Evolutionary conservation across 1,284 basidiomycete species (phyloP).

Genomic region (Waitea zeae): DNA sequence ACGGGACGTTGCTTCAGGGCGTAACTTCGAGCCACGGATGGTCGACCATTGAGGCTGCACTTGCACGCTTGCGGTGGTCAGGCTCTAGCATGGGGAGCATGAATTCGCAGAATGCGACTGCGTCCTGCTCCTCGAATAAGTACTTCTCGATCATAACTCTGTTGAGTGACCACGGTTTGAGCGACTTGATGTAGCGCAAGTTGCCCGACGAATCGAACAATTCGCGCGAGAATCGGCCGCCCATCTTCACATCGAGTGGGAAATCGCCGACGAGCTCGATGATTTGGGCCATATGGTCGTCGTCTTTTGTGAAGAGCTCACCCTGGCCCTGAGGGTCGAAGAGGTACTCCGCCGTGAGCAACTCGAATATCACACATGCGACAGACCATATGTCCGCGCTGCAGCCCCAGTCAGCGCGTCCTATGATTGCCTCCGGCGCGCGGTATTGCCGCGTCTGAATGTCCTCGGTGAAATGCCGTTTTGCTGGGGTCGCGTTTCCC

Average conservation of each 20-base stretch:
- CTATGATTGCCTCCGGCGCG: conserved; percentile 80
- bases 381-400: conserved; percentile 82
- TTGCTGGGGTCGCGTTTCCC: conserved; percentile 73
- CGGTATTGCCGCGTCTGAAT: conserved; percentile 92
- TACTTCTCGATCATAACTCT: conserved; percentile 80
- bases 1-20: not conserved
- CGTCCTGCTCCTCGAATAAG: conserved; percentile 42
- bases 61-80: conserved; percentile 50
- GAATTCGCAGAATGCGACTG: conserved; percentile 48
- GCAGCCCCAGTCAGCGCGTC: conserved; percentile 72
- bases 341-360: conserved; percentile 75
- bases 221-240: conserved; percentile 71
- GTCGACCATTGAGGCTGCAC: conserved; percentile 56
- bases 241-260: conserved; percentile 53
- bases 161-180: conserved; percentile 74
- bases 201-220: conserved; percentile 43
- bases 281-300: conserved; percentile 89
- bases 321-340: conserved; percentile 80
- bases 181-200: conserved; percentile 59
- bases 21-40: conserved; percentile 55
- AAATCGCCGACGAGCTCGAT: conserved; percentile 77
- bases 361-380: conserved; percentile 76
- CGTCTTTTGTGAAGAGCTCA: conserved; percentile 78
- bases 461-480: conserved; percentile 79
- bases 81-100: conserved; percentile 65